A percentile compares a stretch with the other conserved stretches of the same genome.
Evolutionary conservation across 2,329 filamentous ascomycete genomes (phyloP).

Genomic region (Exophiala sp.): DNA sequence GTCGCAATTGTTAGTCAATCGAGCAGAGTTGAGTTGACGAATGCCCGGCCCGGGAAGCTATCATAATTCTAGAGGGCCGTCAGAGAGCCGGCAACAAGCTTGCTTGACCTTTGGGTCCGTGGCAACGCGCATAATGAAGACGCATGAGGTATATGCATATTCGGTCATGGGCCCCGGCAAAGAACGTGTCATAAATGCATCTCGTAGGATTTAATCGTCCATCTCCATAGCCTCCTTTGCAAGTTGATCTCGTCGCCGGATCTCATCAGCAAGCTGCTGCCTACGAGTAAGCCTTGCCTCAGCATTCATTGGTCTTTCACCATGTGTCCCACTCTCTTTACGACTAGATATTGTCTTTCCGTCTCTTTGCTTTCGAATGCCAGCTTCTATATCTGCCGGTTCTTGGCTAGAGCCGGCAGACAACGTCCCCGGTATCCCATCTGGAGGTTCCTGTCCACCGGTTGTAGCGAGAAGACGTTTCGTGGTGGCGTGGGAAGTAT

Average conservation of each 20-base stretch:
- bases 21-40: too few relatives aligned
- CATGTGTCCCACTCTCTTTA: not conserved
- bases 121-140: too few relatives aligned
- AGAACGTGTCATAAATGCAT: too few relatives aligned
- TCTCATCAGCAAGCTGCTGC: conserved; percentile 14
- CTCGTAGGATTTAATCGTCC: conserved; percentile 2
- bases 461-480: not conserved
- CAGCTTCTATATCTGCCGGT: not conserved
- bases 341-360: too few relatives aligned
- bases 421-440: not conserved
- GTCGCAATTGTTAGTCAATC: too few relatives aligned
- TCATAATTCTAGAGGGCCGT: too few relatives aligned
- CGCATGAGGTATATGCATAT: too few relatives aligned
- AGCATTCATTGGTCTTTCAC: not conserved
- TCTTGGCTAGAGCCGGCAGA: not conserved
- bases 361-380: not conserved
- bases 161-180: too few relatives aligned
- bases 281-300: not conserved
- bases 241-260: conserved; percentile 17
- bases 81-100: too few relatives aligned
- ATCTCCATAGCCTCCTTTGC: conserved; percentile 21
- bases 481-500: too few relatives aligned
- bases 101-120: too few relatives aligned
- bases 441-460: not conserved
- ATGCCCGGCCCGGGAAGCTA: too few relatives aligned